Percentiles rank a stretch among this genome's conserved stretches.
These are phyloP conservation scores for Trichocomaceae sp. DNA, from an alignment of 2,329 filamentous ascomycete species.

Conservation along the genomic window DNA sequence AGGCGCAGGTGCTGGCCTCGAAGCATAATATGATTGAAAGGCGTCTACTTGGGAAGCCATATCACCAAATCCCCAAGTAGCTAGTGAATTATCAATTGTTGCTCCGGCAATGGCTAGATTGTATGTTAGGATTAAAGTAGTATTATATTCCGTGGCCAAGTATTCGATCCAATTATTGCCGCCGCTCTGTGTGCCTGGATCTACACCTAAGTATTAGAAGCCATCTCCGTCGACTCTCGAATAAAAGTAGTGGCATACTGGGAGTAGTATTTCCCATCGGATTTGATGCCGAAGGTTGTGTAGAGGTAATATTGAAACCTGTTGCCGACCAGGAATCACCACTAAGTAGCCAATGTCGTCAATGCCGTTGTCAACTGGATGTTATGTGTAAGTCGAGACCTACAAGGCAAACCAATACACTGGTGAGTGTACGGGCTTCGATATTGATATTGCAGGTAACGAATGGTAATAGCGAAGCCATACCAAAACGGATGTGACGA, in stretches of 20 bases:
- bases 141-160: constrained; percentile 10
- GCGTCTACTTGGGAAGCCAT: constrained; percentile 10
- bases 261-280: constrained; percentile 10
- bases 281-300: constrained; percentile 8
- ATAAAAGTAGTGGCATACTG: background rate
- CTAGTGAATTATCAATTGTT: constrained; percentile 12
- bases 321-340: constrained; percentile 11
- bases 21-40: constrained; percentile 11
- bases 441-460: constrained; percentile 2
- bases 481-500: constrained; percentile 6
- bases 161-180: constrained; percentile 12
- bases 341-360: background rate
- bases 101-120: constrained; percentile 4
- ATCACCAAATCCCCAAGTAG: constrained; percentile 12
- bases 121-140: constrained; percentile 5
- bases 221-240: background rate
- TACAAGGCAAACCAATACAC: constrained; percentile 13
- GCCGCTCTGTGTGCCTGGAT: constrained; percentile 11
- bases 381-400: background rate
- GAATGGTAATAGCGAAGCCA: constrained; percentile 6
- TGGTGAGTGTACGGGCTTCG: background rate
- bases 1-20: constrained; percentile 6
- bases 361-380: background rate
- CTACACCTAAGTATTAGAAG: constrained; percentile 2
- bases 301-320: constrained; percentile 5